Percentiles rank a stretch among this genome's conserved stretches.
phyloP scores from a whole-genome alignment of 2,329 filamentous ascomycete genomes.

The Aspergillus tubingensis region DNA sequence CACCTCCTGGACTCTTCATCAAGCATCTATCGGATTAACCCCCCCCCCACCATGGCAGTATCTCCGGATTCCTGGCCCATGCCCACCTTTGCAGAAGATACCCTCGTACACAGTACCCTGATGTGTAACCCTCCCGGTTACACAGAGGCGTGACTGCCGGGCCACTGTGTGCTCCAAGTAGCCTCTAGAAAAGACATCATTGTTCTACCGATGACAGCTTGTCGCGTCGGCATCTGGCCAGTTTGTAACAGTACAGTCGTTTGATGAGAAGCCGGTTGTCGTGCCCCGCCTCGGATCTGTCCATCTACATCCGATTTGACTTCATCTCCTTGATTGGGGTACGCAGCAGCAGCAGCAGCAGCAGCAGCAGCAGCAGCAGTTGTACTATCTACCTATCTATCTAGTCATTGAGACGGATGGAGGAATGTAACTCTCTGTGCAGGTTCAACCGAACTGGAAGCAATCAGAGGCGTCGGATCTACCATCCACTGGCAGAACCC shows the following conservation, averaged over 20 bases:
- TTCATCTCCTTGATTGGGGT: neutral
- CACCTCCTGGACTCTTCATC: neutral
- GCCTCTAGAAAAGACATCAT: neutral
- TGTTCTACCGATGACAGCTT: neutral
- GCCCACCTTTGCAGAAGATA: neutral
- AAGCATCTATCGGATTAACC: neutral
- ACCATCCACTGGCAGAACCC: neutral
- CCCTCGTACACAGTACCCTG: conserved; percentile 3
- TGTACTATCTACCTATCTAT: neutral
- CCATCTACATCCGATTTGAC: neutral
- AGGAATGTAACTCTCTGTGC: neutral
- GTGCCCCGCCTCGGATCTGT: neutral
- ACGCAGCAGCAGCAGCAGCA: neutral
- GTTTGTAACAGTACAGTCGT: neutral
- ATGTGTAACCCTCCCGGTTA: neutral
- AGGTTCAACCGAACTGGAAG: neutral
- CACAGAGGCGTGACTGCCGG: neutral
- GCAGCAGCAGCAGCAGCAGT: neutral
- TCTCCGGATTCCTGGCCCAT: neutral
- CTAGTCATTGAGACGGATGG: neutral
- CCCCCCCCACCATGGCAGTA: neutral
- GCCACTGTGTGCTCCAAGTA: neutral
- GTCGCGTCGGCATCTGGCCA: neutral
- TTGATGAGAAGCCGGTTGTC: neutral
- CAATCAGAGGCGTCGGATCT: neutral